A percentile compares a stretch with the other conserved stretches of the same genome.
Evolutionary conservation across 371 early-diverging fungal species (phyloP).

Genomic region (Apophysomyces sp.): DNA sequence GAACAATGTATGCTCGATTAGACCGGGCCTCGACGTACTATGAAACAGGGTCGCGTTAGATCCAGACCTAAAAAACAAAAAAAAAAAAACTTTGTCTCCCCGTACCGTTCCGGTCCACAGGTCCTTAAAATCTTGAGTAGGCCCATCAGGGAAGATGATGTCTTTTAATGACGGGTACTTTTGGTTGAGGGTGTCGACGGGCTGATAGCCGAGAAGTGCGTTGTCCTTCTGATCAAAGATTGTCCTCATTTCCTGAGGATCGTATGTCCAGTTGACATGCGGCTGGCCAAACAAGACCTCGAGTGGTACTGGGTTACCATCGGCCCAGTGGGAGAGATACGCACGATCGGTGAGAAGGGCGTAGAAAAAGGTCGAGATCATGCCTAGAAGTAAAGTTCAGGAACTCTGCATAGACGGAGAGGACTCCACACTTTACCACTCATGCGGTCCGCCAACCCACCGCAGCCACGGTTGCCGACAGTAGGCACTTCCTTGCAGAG

Average conservation of each 20-base stretch:
- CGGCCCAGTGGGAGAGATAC: slow-evolving; percentile 35
- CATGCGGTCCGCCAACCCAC: slow-evolving; percentile 40
- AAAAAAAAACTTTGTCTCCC: neutral
- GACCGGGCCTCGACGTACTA: slow-evolving; percentile 29
- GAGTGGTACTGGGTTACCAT: slow-evolving; percentile 30
- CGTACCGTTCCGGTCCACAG: slow-evolving; percentile 33
- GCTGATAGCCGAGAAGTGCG: slow-evolving; percentile 12
- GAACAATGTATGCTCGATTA: slow-evolving; percentile 35
- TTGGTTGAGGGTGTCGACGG: slow-evolving; percentile 30
- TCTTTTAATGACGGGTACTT: slow-evolving; percentile 20
- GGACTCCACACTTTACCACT: slow-evolving; percentile 22
- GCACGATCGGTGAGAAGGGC: slow-evolving; percentile 31
- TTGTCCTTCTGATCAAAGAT: slow-evolving; percentile 15
- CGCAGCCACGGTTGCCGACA: slow-evolving; percentile 24
- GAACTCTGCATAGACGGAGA: too few species aligned
- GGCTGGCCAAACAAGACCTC: slow-evolving; percentile 34
- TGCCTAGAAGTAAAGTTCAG: too few species aligned
- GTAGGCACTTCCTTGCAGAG: slow-evolving; percentile 18
- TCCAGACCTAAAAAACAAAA: neutral
- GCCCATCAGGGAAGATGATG: slow-evolving; percentile 30
- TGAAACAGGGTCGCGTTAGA: too few species aligned
- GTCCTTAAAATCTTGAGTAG: slow-evolving; percentile 22
- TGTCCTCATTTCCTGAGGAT: slow-evolving; percentile 14
- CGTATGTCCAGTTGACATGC: slow-evolving; percentile 30
- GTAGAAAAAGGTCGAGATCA: slow-evolving; percentile 43